A percentile compares a stretch with the other conserved stretches of the same genome.
phyloP scores from a whole-genome alignment of 495 filamentous ascomycete species.

The Neurospora cerealis region DNA sequence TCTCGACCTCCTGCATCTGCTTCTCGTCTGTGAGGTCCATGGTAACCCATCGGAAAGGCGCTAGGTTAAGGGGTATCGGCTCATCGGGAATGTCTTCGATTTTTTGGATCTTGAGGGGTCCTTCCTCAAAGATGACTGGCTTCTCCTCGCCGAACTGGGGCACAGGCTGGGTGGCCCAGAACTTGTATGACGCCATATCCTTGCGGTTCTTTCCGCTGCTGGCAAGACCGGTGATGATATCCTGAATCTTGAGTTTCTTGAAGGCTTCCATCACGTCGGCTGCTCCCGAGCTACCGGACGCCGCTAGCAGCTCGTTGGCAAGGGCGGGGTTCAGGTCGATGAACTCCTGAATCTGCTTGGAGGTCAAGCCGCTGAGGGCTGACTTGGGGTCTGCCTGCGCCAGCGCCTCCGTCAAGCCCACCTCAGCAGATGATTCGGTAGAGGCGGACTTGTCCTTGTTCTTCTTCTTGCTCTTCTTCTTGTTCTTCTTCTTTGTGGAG shows the following conservation, averaged over 20 bases:
- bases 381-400: slow-evolving; percentile 24
- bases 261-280: slow-evolving; percentile 47
- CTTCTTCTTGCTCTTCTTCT: slow-evolving; percentile 40
- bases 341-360: slow-evolving; percentile 42
- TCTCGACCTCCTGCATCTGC: slow-evolving; percentile 71
- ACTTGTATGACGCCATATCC: slow-evolving; percentile 94
- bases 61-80: slow-evolving; percentile 48
- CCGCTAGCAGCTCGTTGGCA: slow-evolving; percentile 39
- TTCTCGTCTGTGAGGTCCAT: slow-evolving; percentile 61
- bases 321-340: slow-evolving; percentile 53
- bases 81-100: slow-evolving; percentile 65
- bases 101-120: slow-evolving; percentile 51
- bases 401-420: slow-evolving; percentile 5
- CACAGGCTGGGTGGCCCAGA: slow-evolving; percentile 96
- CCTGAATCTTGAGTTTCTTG: slow-evolving; percentile 61
- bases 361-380: slow-evolving; percentile 34
- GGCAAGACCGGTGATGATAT: slow-evolving; percentile 73
- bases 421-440: slow-evolving; percentile 3
- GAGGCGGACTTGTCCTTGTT: slow-evolving; percentile 40
- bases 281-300: slow-evolving; percentile 11
- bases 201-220: slow-evolving; percentile 76
- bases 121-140: slow-evolving; percentile 36
- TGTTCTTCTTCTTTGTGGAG: slow-evolving; percentile 33
- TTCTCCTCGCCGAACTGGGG: slow-evolving; percentile 61
- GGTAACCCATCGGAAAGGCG: slow-evolving; percentile 88